Conservation (phyloP, 345 rosid species). For the Camelina laxa region DNA sequence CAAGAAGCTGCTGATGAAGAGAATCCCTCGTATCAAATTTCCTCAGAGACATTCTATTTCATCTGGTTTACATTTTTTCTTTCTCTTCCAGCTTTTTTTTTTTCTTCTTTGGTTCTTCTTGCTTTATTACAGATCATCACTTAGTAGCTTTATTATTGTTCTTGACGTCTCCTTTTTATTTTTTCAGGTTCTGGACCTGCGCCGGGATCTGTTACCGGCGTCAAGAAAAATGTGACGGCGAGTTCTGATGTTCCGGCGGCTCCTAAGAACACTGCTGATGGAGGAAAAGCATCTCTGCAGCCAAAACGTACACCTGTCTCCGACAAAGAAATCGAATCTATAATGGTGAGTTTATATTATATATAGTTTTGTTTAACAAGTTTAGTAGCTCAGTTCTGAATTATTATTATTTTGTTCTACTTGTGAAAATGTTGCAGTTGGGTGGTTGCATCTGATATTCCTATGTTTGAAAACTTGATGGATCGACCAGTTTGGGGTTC, state of each 20-base stretch:
- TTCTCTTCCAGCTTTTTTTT: background rate
- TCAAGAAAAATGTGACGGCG: constrained; percentile 42
- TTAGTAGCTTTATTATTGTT: background rate
- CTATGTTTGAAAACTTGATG: constrained; percentile 17
- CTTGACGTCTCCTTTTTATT: background rate
- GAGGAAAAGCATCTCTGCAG: constrained; percentile 87
- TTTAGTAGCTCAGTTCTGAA: constrained; percentile 7
- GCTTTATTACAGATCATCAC: background rate
- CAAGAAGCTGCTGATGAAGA: constrained; percentile 49
- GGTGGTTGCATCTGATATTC: constrained; percentile 43
- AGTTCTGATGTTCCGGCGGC: constrained; percentile 70
- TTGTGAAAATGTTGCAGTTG: constrained; percentile 31
- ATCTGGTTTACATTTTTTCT: constrained; percentile 35
- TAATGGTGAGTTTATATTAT: constrained; percentile 50
- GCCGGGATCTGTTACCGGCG: constrained; percentile 31
- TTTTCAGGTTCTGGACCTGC: constrained; percentile 37
- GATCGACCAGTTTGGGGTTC: constrained; percentile 10
- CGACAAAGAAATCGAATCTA: constrained; percentile 70
- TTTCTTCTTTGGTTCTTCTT: background rate
- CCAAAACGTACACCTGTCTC: constrained; percentile 80
- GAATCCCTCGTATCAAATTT: constrained; percentile 76
- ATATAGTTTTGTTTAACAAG: background rate
- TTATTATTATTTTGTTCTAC: background rate
- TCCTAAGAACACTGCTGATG: constrained; percentile 57
- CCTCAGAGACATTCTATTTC: constrained; percentile 58